Base-by-base conservation (phyloP, 1,284 basidiomycete species). In the Ustilago bromivora region DNA sequence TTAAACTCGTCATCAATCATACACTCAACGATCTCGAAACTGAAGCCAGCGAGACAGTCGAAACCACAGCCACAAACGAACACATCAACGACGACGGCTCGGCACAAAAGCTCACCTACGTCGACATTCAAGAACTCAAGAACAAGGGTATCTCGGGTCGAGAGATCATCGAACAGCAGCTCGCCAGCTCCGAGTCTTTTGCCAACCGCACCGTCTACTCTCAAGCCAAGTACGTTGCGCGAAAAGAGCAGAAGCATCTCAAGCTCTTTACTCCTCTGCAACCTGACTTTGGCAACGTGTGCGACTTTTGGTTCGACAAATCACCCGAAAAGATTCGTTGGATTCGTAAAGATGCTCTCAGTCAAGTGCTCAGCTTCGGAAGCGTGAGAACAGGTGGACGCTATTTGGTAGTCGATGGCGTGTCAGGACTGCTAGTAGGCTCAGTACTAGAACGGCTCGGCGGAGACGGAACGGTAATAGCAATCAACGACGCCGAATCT, bases 361-460 rank as follows among this genome's bases (percentile, higher is more conserved):
- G 94, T 2, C 96, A 98, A 86, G 90, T 97, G 73, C 87, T 99
- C 38, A 93, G 91, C 61, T 88, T 95, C 63, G 92, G 91, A 19
- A 95, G 95, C 82, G 90, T 98, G 31, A 89, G 91, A 31, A 94
- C 95, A 0, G 95, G 93, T 2, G 94, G 95, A 15, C 88, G 92
- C 72, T 95, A 97, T 84, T 87, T 99, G 54, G 92, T 93, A 1
- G 92, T 98, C 0, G 97, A 99, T 81, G 95, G 98, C 84, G 92
- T 93, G 15, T 94, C 94, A 28, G 86, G 86, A 0, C 94, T 97
- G 2, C 85, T 99, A n/a, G 87, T 97, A 2, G 93, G 96, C 0
- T 91, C 94, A 0, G 92, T 92, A 3, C 86, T 98, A 17, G 94
- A 96, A 75, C 23, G 74, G 28, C 47, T 78, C 31, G 93, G 92